Evolutionary conservation across 164 flowering plant genomes (phyloP).

Genomic region (Pachysandra terminalis): DNA sequence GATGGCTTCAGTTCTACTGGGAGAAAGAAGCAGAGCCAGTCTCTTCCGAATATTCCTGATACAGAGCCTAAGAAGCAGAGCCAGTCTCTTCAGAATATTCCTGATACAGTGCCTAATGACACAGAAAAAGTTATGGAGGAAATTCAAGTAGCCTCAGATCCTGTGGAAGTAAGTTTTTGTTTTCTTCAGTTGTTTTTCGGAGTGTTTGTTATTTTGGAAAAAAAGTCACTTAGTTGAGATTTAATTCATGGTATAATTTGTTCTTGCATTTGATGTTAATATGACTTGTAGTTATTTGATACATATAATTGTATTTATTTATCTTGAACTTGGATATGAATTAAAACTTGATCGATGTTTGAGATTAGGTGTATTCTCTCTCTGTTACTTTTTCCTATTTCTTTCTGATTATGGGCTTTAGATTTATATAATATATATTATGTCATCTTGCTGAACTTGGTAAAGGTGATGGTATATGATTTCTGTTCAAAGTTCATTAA

Average conservation of each 20-base stretch:
- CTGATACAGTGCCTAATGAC: slow-evolving; percentile 25
- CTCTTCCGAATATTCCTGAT: slow-evolving; percentile 61
- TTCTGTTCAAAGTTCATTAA: not conserved
- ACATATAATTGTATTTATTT: not conserved
- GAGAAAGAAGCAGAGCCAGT: too few relatives aligned
- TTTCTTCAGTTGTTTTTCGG: not conserved
- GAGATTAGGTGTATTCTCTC: not conserved
- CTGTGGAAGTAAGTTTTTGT: slow-evolving; percentile 57
- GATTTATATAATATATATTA: too few relatives aligned
- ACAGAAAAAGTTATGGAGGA: slow-evolving; percentile 24
- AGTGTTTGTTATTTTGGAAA: not conserved
- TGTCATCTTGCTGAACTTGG: not conserved
- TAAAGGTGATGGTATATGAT: not conserved
- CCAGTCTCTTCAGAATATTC: slow-evolving; percentile 32
- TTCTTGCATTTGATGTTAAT: not conserved
- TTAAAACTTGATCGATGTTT: not conserved
- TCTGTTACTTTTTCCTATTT: not conserved
- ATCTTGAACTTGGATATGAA: not conserved
- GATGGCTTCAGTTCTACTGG: too few relatives aligned
- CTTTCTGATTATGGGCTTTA: not conserved
- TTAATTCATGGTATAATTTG: not conserved
- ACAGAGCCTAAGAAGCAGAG: slow-evolving; percentile 43
- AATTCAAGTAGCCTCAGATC: slow-evolving; percentile 57
- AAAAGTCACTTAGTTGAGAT: not conserved
- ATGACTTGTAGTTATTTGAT: not conserved